A percentile compares a stretch with the other conserved stretches of the same genome.
Evolutionary conservation across 2,329 filamentous ascomycete genomes (phyloP).

Genomic region (Trematosphaeria pertusa): DNA sequence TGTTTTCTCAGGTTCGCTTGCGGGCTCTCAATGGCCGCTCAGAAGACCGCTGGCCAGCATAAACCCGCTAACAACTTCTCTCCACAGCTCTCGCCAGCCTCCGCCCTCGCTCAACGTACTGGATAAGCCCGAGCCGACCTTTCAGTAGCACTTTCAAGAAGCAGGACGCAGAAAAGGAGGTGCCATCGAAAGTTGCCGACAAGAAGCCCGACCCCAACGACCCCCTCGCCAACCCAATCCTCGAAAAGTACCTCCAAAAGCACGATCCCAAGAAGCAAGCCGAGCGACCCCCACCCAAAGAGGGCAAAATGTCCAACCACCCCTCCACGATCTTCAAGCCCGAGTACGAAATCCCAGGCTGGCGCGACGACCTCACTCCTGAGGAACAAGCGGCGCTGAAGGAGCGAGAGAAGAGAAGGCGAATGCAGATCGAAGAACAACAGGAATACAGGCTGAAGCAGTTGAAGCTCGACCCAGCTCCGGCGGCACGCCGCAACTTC

Average conservation of each 20-base stretch:
- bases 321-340: constrained; percentile 33
- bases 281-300: constrained; percentile 15
- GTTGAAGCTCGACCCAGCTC: constrained; percentile 76
- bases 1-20: too few species aligned
- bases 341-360: constrained; percentile 35
- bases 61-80: not conserved
- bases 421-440: constrained; percentile 8
- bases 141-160: constrained; percentile 20
- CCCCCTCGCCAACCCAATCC: constrained; percentile 61
- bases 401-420: constrained; percentile 12
- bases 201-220: constrained; percentile 12
- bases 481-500: constrained; percentile 73
- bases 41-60: too few species aligned
- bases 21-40: too few species aligned
- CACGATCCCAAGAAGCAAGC: constrained; percentile 13
- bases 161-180: not conserved
- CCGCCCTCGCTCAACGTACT: constrained; percentile 26
- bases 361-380: constrained; percentile 21
- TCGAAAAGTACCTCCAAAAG: constrained; percentile 62
- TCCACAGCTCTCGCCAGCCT: constrained; percentile 30
- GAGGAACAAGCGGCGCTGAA: constrained; percentile 24
- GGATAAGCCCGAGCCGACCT: constrained; percentile 22
- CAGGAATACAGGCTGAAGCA: constrained; percentile 58
- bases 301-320: constrained; percentile 24
- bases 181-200: too few species aligned